Evolutionary conservation across 2,329 filamentous ascomycete species (phyloP).

Genomic region (Myriosclerotinia scirpicola): DNA sequence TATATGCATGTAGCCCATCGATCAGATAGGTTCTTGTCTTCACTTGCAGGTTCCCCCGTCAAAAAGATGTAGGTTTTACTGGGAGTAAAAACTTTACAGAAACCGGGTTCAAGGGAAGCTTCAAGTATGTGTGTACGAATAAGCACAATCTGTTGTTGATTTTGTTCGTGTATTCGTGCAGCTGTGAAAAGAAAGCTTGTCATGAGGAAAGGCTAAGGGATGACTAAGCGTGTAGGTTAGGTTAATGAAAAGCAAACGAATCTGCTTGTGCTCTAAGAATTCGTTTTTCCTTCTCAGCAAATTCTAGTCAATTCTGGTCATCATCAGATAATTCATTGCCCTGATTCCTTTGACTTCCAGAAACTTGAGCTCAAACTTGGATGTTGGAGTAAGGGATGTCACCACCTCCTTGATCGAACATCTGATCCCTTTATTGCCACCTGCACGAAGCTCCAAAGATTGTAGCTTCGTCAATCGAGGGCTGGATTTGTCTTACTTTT

Average conservation of each 20-base stretch:
- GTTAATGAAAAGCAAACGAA: not conserved
- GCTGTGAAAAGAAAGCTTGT: not conserved
- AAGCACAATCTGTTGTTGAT: not conserved
- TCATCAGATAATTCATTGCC: not conserved
- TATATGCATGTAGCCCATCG: slow-evolving; percentile 13
- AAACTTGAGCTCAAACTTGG: not conserved
- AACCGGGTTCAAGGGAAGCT: not conserved
- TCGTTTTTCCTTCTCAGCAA: not conserved
- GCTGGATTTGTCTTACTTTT: slow-evolving; percentile 1
- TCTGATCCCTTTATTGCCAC: slow-evolving; percentile 5
- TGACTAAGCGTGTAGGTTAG: slow-evolving; percentile 4
- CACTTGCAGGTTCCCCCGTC: not conserved
- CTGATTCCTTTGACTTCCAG: not conserved
- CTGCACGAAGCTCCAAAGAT: not conserved
- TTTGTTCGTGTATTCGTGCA: too few species aligned
- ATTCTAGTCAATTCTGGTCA: not conserved
- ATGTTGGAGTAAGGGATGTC: slow-evolving; percentile 11
- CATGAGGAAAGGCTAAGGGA: not conserved
- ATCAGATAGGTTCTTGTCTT: not conserved
- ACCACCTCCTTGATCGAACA: slow-evolving; percentile 20
- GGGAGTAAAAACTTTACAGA: not conserved
- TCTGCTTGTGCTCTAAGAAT: not conserved
- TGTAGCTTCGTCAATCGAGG: not conserved
- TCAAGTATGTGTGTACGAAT: not conserved
- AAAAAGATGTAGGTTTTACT: not conserved